phyloP scores from a whole-genome alignment of 23 red algal genomes.

The Gracilaria gracilis region DNA sequence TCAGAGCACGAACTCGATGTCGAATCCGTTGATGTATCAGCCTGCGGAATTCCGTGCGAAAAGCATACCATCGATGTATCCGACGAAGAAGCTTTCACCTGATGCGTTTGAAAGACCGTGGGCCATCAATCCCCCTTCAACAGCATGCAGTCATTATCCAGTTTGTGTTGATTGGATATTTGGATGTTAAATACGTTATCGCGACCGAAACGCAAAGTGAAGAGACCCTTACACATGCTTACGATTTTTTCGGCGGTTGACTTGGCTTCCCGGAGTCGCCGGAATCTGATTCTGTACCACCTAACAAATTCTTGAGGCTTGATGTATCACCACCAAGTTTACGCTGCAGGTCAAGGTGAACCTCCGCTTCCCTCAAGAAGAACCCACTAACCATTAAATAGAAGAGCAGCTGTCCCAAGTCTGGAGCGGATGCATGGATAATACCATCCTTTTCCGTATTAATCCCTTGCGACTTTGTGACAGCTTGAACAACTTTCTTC shows the following conservation, averaged over 20 bases:
- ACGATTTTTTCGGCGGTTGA: constrained; percentile 7
- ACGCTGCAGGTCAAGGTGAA: constrained; percentile 86
- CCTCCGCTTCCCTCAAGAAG: constrained; percentile 89
- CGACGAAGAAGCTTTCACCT: neutral
- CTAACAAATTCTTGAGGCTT: constrained; percentile 53
- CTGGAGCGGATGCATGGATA: constrained; percentile 71
- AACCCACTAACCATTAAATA: constrained; percentile 94
- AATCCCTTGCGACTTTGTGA: constrained; percentile 80
- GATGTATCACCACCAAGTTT: constrained; percentile 53
- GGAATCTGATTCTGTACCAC: constrained; percentile 10
- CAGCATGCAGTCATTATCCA: neutral
- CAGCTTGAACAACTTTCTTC: constrained; percentile 80
- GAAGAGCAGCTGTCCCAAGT: constrained; percentile 90
- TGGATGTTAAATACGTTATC: neutral
- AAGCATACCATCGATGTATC: constrained; percentile 8
- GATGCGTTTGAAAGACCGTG: neutral
- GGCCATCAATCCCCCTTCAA: neutral
- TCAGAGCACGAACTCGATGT: constrained; percentile 32
- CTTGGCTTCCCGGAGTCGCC: neutral
- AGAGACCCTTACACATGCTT: neutral
- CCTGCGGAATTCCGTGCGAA: constrained; percentile 45
- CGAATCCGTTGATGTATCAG: constrained; percentile 30
- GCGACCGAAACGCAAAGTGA: neutral
- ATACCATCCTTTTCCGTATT: constrained; percentile 49
- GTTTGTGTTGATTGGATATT: neutral